phyloP scores from a whole-genome alignment of 2,329 filamentous ascomycete genomes.

The Aspergillus amoenus region DNA sequence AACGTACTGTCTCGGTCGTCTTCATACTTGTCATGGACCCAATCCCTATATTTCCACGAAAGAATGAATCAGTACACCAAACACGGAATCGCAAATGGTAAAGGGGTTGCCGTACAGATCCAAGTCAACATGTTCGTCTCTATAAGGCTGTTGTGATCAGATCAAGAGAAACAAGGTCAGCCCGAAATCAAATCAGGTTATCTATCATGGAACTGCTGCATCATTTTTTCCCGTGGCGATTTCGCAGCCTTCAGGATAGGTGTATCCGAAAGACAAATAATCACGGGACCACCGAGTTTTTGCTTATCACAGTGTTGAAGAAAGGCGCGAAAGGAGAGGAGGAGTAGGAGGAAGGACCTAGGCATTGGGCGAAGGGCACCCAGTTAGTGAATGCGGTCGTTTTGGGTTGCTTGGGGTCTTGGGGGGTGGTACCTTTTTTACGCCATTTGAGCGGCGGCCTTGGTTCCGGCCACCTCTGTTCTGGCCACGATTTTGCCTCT shows the following conservation, averaged over 20 bases:
- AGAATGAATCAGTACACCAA: slow-evolving; percentile 1
- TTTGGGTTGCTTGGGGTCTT: neutral
- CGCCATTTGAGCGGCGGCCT: slow-evolving; percentile 70
- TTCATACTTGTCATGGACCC: slow-evolving; percentile 90
- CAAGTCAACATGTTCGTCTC: slow-evolving; percentile 46
- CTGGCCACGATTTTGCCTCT: slow-evolving; percentile 22
- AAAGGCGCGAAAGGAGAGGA: slow-evolving; percentile 34
- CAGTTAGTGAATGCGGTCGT: neutral
- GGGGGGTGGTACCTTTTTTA: slow-evolving; percentile 73
- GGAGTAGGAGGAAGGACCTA: slow-evolving; percentile 47
- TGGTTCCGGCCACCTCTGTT: slow-evolving; percentile 42
- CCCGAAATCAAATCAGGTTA: slow-evolving; percentile 38
- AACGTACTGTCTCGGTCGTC: slow-evolving; percentile 60
- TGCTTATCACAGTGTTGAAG: slow-evolving; percentile 39
- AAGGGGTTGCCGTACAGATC: slow-evolving; percentile 39
- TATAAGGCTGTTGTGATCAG: slow-evolving; percentile 44
- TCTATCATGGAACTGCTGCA: slow-evolving; percentile 33
- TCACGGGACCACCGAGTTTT: slow-evolving; percentile 24
- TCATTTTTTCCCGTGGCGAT: slow-evolving; percentile 29
- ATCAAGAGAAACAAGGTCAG: slow-evolving; percentile 44
- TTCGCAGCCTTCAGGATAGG: slow-evolving; percentile 23
- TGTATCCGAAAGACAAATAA: slow-evolving; percentile 25
- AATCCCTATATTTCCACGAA: slow-evolving; percentile 63
- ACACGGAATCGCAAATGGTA: neutral
- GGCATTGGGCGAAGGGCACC: neutral